Evolutionary conservation across 805 yeast species (phyloP), one percentile per base, ranked within the genome.

Genomic region (Metschnikowia shivogae): DNA sequence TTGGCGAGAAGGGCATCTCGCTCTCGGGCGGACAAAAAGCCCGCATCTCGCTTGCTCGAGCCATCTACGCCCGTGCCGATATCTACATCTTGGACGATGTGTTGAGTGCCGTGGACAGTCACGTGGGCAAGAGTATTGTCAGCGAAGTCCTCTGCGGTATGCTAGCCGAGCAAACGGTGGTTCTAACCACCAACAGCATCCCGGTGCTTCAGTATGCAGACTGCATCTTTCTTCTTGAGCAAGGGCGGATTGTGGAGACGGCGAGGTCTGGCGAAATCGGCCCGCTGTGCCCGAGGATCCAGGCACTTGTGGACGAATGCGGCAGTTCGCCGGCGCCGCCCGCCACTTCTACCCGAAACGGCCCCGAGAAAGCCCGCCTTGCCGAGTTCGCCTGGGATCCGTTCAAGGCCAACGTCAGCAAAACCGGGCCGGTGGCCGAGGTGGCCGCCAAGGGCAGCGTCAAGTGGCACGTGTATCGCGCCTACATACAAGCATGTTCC

Each of bases 401-500:
- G 0, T 50, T 65, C 30, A 54, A 59, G 22, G 64, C 70, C 28
- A 59, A 67, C 6, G 46, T 52, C 6, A 51, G 40, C n/a, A 41
- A 43, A 37, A 52, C 54, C 1, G 54, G 49, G 4, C 45, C 38
- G n/a, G 44, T 34, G 7, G 36, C 37, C 24, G 70, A 73, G 34
- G 70, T 63, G 11, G 71, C 77, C n/a, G 81, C 76, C 32, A 73
- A 69, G 34, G 90, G 89, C 2, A 73, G 73, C 33, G 87, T 84
- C 20, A 73, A 77, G 37, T 63, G 73, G 62, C 59, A 68, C 1
- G 80, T 80, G 1, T 82, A 82, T 51, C 46, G 64, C 33, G 71
- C 71, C 12, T 84, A 83, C 59, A 73, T 78, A 5, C 71, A 73
- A 47, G 84, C 89, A 0, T 82, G 88, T 61, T 77, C 82, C 6